Percentiles rank a stretch among this genome's conserved stretches.
Evolutionary conservation across 2,329 filamentous ascomycete genomes (phyloP).

Genomic region (Fusarium continuum): DNA sequence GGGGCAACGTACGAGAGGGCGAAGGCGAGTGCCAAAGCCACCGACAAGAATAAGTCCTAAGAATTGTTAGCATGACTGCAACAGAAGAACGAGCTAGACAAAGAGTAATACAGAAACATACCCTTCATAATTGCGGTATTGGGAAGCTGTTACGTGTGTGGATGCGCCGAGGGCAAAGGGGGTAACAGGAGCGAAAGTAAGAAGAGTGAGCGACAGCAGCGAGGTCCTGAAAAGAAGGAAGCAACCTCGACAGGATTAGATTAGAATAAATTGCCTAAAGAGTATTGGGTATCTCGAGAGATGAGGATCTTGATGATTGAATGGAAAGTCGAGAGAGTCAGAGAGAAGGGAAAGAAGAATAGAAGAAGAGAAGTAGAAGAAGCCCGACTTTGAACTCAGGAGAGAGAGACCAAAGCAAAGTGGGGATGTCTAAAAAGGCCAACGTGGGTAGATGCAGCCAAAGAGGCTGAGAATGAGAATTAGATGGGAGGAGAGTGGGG

Average conservation of each 20-base stretch:
- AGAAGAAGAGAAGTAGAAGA: slow-evolving; percentile 18
- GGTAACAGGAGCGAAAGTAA: slow-evolving; percentile 37
- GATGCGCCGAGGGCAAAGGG: slow-evolving; percentile 31
- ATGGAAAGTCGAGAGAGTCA: slow-evolving; percentile 30
- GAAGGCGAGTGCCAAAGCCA: slow-evolving; percentile 97
- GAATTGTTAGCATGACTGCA: slow-evolving; percentile 36
- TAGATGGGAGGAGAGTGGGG: slow-evolving; percentile 22
- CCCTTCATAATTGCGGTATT: slow-evolving; percentile 50
- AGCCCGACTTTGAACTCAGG: slow-evolving; percentile 37
- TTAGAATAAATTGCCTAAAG: slow-evolving; percentile 29
- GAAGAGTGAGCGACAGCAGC: slow-evolving; percentile 36
- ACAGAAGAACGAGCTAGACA: neutral
- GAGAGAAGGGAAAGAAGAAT: slow-evolving; percentile 17
- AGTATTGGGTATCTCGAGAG: slow-evolving; percentile 36
- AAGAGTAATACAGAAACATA: too few relatives aligned
- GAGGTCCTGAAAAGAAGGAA: slow-evolving; percentile 38
- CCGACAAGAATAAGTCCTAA: slow-evolving; percentile 97
- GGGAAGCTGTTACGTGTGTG: slow-evolving; percentile 30
- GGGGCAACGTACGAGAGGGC: slow-evolving; percentile 80
- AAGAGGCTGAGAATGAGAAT: slow-evolving; percentile 22
- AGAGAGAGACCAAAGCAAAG: slow-evolving; percentile 31
- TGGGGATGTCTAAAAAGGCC: slow-evolving; percentile 42
- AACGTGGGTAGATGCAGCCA: slow-evolving; percentile 43
- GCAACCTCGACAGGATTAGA: slow-evolving; percentile 41
- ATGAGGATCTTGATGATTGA: slow-evolving; percentile 15